These are phyloP conservation scores for Monosporozyma unispora DNA, from an alignment of 805 yeast species.

Conservation along the genomic window DNA sequence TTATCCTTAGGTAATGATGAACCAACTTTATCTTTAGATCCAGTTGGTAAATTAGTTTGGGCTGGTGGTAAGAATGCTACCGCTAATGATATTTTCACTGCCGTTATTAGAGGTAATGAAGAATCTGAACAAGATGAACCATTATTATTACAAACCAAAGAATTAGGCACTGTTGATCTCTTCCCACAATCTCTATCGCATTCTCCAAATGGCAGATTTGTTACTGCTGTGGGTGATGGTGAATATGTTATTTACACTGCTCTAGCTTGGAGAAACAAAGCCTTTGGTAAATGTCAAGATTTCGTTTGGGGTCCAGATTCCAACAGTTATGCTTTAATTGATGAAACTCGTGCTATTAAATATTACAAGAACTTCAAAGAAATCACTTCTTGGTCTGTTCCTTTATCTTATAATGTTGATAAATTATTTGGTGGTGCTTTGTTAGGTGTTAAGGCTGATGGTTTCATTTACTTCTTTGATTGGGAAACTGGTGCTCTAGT, in stretches of 20 bases:
- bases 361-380: slow-evolving; percentile 82
- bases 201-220: slow-evolving; percentile 96
- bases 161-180: slow-evolving; percentile 87
- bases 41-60: slow-evolving; percentile 85
- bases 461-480: slow-evolving; percentile 80
- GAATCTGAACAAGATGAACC: slow-evolving; percentile 73
- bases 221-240: slow-evolving; percentile 95
- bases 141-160: slow-evolving; percentile 71
- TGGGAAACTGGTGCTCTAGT: slow-evolving; percentile 86
- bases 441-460: slow-evolving; percentile 75
- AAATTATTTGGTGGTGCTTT: slow-evolving; percentile 84
- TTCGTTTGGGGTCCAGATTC: slow-evolving; percentile 95
- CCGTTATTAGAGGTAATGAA: slow-evolving; percentile 65
- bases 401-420: slow-evolving; percentile 63
- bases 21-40: slow-evolving; percentile 89
- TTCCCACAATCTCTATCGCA: slow-evolving; percentile 82
- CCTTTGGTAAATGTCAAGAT: slow-evolving; percentile 82
- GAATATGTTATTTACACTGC: slow-evolving; percentile 95
- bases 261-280: slow-evolving; percentile 94
- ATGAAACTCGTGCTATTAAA: slow-evolving; percentile 53
- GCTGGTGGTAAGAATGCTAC: slow-evolving; percentile 59
- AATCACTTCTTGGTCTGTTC: slow-evolving; percentile 51
- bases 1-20: slow-evolving; percentile 87
- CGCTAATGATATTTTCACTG: slow-evolving; percentile 63
- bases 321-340: slow-evolving; percentile 75